These are phyloP conservation scores for Aspergillus sp. DNA, from an alignment of 2,329 filamentous ascomycete species.

Conservation along the genomic window DNA sequence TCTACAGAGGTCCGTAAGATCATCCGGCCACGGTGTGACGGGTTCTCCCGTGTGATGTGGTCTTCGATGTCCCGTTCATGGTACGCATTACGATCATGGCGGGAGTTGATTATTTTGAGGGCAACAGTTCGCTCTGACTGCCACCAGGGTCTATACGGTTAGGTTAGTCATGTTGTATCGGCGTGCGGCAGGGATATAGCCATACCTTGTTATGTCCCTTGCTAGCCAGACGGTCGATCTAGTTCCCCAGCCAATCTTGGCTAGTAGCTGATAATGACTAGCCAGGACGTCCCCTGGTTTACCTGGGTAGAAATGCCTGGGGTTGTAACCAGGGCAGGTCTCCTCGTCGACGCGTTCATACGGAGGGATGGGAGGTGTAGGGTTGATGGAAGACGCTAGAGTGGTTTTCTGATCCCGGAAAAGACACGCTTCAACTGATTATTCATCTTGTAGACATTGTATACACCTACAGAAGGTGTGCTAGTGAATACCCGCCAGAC, in stretches of 20 bases:
- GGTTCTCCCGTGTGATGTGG: constrained; percentile 23
- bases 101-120: constrained; percentile 28
- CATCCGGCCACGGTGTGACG: constrained; percentile 19
- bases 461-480: too few species aligned
- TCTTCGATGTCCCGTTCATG: constrained; percentile 26
- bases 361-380: constrained; percentile 2
- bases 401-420: constrained; percentile 14
- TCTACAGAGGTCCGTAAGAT: constrained; percentile 20
- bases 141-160: constrained; percentile 5
- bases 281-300: constrained; percentile 36
- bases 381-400: constrained; percentile 11
- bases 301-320: constrained; percentile 39
- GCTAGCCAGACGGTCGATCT: constrained; percentile 46
- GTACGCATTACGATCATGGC: constrained; percentile 8
- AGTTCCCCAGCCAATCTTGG: constrained; percentile 43
- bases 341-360: constrained; percentile 38
- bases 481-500: too few species aligned
- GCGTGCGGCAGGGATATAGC: too few species aligned
- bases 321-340: constrained; percentile 30
- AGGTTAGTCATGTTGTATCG: not conserved
- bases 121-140: constrained; percentile 19
- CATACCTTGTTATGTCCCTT: constrained; percentile 27
- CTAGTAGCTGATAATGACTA: constrained; percentile 33
- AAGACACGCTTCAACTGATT: constrained; percentile 11
- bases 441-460: constrained; percentile 9